Base-by-base conservation (phyloP, 257 asterid genomes). In the Plantago ovata region DNA sequence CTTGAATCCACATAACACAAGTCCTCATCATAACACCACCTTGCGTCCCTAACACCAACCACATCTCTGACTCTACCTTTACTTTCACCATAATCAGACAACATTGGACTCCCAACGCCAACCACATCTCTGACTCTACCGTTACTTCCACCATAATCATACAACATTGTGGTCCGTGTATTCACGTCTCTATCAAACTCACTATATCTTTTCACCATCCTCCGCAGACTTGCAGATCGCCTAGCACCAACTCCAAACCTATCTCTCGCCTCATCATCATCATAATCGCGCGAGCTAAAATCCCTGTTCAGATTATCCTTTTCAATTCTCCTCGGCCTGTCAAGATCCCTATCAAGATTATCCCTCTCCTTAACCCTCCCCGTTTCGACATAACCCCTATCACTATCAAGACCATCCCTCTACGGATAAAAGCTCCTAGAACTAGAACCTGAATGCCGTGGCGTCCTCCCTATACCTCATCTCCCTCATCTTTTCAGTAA, bases 401-500 rank as follows among this genome's bases (percentile, higher is more conserved):
- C n/a, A n/a, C n/a, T n/a, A 2, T 28, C 33, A 2, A 28, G 36
- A 28, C 7, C 7, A 8, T 28, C 36, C 36, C 7, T 28, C 46
- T 47, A 7, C 42, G 69, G 57, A 54, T 42, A 59, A 28, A 42
- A 41, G 47, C 56, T 71, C 19, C 63, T 61, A 58, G 53, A 41
- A 71, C 69, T 67, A 10, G 58, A 65, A 50, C 55, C 61, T 2
- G 55, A 63, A 4, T 63, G 78, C 53, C 60, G 62, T 52, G 73
- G 80, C 60, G 28, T 64, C 71, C 59, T 53, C 74, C 14, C 56
- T 69, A 32, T 69, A 72, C 44, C 75, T 72, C 69, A 73, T 68
- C 46, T 64, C 84, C 68, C 71, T 70, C 78, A 62, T 78, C 70
- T 57, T 75, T 68, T 24, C 61, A 56, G 53, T 24, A 49, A 53